These are phyloP conservation scores for Porpolomopsis calyptriformis DNA, from an alignment of 768 basidiomycete species.

Conservation along the genomic window DNA sequence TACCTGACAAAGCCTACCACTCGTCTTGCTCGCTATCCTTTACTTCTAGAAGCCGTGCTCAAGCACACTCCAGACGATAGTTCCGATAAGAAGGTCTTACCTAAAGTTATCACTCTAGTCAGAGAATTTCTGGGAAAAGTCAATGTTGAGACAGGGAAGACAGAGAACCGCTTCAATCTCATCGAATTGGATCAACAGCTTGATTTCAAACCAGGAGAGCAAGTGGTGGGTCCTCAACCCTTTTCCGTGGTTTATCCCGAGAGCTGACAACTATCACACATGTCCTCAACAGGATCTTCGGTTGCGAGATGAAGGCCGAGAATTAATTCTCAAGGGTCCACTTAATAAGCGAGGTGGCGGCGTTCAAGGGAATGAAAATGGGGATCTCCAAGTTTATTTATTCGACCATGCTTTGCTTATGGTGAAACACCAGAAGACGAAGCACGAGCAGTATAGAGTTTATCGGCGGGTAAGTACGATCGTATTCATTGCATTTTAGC, in stretches of 20 bases:
- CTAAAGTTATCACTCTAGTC: slow-evolving; percentile 66
- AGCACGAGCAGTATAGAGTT: slow-evolving; percentile 84
- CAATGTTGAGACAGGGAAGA: slow-evolving; percentile 88
- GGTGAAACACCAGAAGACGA: slow-evolving; percentile 76
- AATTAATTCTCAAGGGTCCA: slow-evolving; percentile 84
- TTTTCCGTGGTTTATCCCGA: neutral
- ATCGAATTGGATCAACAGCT: slow-evolving; percentile 89
- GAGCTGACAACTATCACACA: neutral
- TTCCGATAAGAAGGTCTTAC: slow-evolving; percentile 69
- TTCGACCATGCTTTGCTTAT: slow-evolving; percentile 96
- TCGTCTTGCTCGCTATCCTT: slow-evolving; percentile 90
- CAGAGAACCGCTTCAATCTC: slow-evolving; percentile 94
- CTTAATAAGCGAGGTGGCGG: slow-evolving; percentile 90
- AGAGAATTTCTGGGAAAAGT: slow-evolving; percentile 79
- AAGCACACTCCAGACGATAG: slow-evolving; percentile 90
- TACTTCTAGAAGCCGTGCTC: slow-evolving; percentile 81
- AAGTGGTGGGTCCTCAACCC: slow-evolving; percentile 51
- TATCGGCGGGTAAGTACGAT: slow-evolving; percentile 68
- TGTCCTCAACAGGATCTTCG: slow-evolving; percentile 56
- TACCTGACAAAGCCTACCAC: slow-evolving; percentile 98
- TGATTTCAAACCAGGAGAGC: slow-evolving; percentile 79
- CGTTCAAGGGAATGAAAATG: slow-evolving; percentile 33
- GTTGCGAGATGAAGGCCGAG: slow-evolving; percentile 76
- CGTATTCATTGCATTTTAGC: slow-evolving; percentile 3
- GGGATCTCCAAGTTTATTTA: slow-evolving; percentile 51